Percentiles rank a stretch among this genome's conserved stretches.
Evolutionary conservation across 768 basidiomycete species (phyloP).

Genomic region (Cyclocybe aegerita): DNA sequence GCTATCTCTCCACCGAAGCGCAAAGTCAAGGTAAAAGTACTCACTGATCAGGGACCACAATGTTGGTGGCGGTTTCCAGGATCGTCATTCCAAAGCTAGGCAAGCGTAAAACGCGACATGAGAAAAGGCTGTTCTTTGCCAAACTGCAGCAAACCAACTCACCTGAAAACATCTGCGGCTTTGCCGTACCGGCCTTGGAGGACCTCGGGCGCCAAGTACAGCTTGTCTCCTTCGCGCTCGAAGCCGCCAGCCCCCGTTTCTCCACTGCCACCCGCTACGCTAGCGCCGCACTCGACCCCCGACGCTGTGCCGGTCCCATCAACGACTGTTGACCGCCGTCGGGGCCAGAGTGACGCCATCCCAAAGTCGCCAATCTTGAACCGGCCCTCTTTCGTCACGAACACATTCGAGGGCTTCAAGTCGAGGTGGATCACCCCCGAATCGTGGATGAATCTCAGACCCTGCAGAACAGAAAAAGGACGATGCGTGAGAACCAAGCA

Average conservation of each 20-base stretch:
- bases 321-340: conserved; percentile 33
- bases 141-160: conserved; percentile 26
- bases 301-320: conserved; percentile 9
- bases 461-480: conserved; percentile 38
- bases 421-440: conserved; percentile 92
- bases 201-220: conserved; percentile 96
- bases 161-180: conserved; percentile 98
- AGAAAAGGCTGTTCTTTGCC: conserved; percentile 24
- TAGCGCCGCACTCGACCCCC: conserved; percentile 1
- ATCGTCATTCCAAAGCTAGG: conserved; percentile 91
- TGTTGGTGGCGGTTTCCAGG: conserved; percentile 93
- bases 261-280: not conserved
- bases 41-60: conserved; percentile 95
- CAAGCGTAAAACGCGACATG: conserved; percentile 32
- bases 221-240: conserved; percentile 95
- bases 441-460: conserved; percentile 86
- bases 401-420: conserved; percentile 96
- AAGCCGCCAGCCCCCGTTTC: conserved; percentile 45
- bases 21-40: conserved; percentile 29
- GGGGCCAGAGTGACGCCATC: conserved; percentile 93
- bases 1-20: conserved; percentile 11
- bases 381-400: conserved; percentile 81
- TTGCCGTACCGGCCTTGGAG: conserved; percentile 89
- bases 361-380: conserved; percentile 99
- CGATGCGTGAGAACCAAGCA: conserved; percentile 4